phyloP scores from a whole-genome alignment of 768 basidiomycete genomes.

The Tephrocybe sp. region DNA sequence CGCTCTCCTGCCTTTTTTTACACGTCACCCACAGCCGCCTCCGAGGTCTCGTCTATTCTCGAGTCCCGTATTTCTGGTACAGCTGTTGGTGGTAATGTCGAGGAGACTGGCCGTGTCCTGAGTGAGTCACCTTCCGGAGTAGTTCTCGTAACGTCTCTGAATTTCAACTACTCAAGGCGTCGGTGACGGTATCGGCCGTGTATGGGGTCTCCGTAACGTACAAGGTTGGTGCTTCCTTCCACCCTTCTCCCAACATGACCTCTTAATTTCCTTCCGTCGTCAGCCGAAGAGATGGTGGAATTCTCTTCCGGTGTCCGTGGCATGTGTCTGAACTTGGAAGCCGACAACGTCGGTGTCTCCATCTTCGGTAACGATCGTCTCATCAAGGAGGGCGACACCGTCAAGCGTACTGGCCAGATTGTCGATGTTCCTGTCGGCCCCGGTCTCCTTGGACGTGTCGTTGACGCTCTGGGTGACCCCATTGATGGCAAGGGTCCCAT shows the following conservation, averaged over 20 bases:
- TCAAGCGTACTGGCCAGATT: constrained; percentile 99
- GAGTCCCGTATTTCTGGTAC: constrained; percentile 97
- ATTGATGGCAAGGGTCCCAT: constrained; percentile 99
- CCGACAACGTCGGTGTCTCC: constrained; percentile 99
- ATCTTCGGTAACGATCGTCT: constrained; percentile 98
- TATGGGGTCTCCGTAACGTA: constrained; percentile 98
- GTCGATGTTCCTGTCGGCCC: constrained; percentile 99
- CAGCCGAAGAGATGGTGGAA: constrained; percentile 99
- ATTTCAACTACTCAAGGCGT: constrained; percentile 59
- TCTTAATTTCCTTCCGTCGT: constrained; percentile 18
- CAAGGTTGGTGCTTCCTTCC: constrained; percentile 60
- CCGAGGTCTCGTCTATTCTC: constrained; percentile 98
- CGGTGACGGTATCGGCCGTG: constrained; percentile 99
- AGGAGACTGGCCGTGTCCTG: constrained; percentile 98
- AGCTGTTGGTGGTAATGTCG: constrained; percentile 88
- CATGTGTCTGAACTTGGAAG: constrained; percentile 99
- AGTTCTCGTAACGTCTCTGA: constrained; percentile 18
- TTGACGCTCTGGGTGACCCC: constrained; percentile 99
- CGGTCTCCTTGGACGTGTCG: constrained; percentile 96
- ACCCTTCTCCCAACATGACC: neutral
- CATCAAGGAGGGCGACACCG: constrained; percentile 99
- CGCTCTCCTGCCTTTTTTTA: constrained; percentile 22
- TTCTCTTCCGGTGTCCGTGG: constrained; percentile 99
- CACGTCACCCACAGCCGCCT: constrained; percentile 74
- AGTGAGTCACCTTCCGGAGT: constrained; percentile 55